A percentile compares a stretch with the other conserved stretches of the same genome.
Conservation (phyloP, 805 yeast species). For the Teunomyces funiuensis region DNA sequence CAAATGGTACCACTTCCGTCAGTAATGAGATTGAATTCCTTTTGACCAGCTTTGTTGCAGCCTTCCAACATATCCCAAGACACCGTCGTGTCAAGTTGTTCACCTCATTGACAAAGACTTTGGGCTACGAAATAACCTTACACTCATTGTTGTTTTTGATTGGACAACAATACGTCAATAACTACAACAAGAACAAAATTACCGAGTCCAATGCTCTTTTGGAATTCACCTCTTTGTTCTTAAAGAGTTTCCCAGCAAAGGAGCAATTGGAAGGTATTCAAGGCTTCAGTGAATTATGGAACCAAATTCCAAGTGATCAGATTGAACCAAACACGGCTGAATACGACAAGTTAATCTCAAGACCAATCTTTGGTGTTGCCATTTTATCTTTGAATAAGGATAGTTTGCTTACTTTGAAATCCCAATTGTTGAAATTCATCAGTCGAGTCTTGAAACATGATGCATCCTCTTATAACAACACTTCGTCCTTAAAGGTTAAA, state of each 20-base stretch:
- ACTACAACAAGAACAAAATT: constrained; percentile 49
- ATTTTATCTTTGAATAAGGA: constrained; percentile 48
- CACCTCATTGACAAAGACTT: constrained; percentile 70
- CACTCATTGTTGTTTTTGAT: constrained; percentile 74
- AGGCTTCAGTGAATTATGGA: constrained; percentile 54
- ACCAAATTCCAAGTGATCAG: constrained; percentile 41
- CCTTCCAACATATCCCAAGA: constrained; percentile 92
- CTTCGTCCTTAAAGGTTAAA: constrained; percentile 46
- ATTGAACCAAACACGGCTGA: constrained; percentile 40
- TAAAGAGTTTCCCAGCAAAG: constrained; percentile 63
- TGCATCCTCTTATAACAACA: constrained; percentile 19
- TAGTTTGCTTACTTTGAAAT: constrained; percentile 50
- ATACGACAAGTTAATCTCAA: constrained; percentile 40
- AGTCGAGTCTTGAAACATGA: constrained; percentile 45
- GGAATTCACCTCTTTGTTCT: constrained; percentile 71
- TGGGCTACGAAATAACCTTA: constrained; percentile 66
- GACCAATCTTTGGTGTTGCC: constrained; percentile 65
- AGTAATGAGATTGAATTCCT: constrained; percentile 76
- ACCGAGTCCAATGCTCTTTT: constrained; percentile 66
- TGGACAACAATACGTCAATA: constrained; percentile 70
- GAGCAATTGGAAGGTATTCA: constrained; percentile 63
- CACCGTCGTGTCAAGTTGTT: constrained; percentile 90
- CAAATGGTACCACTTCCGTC: constrained; percentile 42
- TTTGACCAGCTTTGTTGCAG: constrained; percentile 86
- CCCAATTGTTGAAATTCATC: constrained; percentile 55